A percentile compares a stretch with the other conserved stretches of the same genome.
Evolutionary conservation across 495 filamentous ascomycete genomes (phyloP).

Genomic region (Rhypophila decipiens): DNA sequence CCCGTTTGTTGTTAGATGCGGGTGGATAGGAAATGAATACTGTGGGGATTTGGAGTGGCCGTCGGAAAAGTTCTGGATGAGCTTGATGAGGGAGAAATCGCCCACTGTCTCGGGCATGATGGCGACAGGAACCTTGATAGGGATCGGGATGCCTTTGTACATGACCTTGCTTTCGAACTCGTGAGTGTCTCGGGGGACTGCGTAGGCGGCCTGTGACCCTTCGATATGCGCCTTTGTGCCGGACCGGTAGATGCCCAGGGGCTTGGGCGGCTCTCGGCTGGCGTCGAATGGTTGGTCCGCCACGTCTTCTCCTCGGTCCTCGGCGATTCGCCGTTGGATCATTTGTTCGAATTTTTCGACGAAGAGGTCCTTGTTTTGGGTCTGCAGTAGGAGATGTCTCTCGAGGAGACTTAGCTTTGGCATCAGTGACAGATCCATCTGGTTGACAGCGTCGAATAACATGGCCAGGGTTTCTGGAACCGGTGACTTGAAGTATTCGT

Average conservation of each 20-base stretch:
- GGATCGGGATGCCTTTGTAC: constrained; percentile 92
- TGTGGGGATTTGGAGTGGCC: constrained; percentile 76
- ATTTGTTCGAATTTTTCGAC: constrained; percentile 96
- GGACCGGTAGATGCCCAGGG: constrained; percentile 43
- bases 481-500: constrained; percentile 95
- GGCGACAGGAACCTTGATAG: constrained; percentile 89
- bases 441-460: constrained; percentile 87
- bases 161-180: constrained; percentile 92
- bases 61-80: constrained; percentile 86
- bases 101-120: constrained; percentile 94
- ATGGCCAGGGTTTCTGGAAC: constrained; percentile 82
- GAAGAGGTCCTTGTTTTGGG: constrained; percentile 92
- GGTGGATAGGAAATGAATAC: constrained; percentile 76
- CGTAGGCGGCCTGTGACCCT: constrained; percentile 47
- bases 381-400: constrained; percentile 77
- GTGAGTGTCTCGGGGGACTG: constrained; percentile 85
- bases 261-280: constrained; percentile 41
- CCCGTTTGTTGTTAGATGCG: constrained; percentile 90
- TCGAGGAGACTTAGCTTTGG: constrained; percentile 80
- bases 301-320: constrained; percentile 39
- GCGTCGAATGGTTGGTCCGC: constrained; percentile 37
- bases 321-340: constrained; percentile 59
- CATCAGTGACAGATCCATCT: constrained; percentile 94
- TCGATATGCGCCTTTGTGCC: constrained; percentile 50
- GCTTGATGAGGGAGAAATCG: constrained; percentile 94